These are phyloP conservation scores for Aureobasidium sp. DNA, from an alignment of 2,329 filamentous ascomycete species.

Conservation along the genomic window DNA sequence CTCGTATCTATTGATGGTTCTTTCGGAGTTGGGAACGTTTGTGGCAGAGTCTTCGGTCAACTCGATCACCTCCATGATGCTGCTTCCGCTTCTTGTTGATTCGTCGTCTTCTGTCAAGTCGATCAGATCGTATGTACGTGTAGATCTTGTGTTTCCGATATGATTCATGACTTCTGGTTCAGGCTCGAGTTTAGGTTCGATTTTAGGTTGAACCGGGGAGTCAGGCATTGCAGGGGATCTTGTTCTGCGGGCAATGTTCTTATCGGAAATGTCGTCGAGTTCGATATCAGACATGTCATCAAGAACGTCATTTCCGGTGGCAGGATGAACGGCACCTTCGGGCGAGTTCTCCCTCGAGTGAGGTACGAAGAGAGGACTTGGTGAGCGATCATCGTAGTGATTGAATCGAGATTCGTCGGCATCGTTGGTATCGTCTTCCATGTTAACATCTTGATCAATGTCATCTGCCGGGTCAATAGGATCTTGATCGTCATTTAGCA, in stretches of 20 bases:
- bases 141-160: neutral
- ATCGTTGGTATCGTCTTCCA: neutral
- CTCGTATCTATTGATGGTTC: too few species aligned
- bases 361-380: neutral
- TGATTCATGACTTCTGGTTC: neutral
- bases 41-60: neutral
- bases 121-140: neutral
- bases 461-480: neutral
- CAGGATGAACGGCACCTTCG: neutral
- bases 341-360: neutral
- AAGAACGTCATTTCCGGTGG: too few species aligned
- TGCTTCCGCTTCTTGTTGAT: neutral
- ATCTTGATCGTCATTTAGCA: neutral
- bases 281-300: too few species aligned
- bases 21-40: too few species aligned
- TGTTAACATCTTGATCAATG: neutral
- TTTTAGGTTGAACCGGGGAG: neutral
- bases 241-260: neutral
- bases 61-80: neutral
- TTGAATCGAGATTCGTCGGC: neutral
- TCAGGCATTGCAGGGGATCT: too few species aligned
- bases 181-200: neutral
- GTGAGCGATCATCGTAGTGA: neutral
- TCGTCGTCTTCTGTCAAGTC: neutral
- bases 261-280: neutral